Evolutionary conservation across 2,329 filamentous ascomycete species (phyloP), one percentile per base, ranked within the genome.

Genomic region (Exophiala sp.): DNA sequence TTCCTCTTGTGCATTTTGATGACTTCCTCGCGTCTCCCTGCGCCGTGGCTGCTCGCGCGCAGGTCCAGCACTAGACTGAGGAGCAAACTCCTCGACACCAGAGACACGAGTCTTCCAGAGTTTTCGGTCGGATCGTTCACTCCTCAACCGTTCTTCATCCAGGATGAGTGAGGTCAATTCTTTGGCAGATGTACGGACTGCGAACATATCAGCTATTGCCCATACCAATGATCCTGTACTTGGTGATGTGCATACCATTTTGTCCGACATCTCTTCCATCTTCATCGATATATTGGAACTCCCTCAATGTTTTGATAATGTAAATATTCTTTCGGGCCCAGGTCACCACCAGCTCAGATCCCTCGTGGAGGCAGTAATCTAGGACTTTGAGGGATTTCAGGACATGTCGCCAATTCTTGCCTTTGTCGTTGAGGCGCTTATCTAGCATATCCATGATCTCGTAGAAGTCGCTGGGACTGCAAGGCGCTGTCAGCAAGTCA

Each of bases 391-490:
- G 79, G 39, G 94, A 95, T 75, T 99, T 99, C 56, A 99, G 78
- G 10, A 99, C 94, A 71, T 99, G 94, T 65, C 94, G 86, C 94
- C 94, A 99, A 71, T 99, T 99, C 80, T 97, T 99, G 68, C 94
- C 94, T 74, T 99, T 97, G 74, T 99, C 94, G 67, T 99, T 99
- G 67, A 99, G 78, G 63, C 94, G 87, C 78, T 97, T 97, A 75
- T 99, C 94, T 63, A 99, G 80, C 90, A 99, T 99, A 72, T 99
- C 94, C 87, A 99, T 96, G 66, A 99, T 96, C 71, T 99, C 92
- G 77, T 96, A 96, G 76, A 99, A 99, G 71, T 97, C 94, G 73
- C 88, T 92, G 34, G 91, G 91, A 69, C 92, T 95, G 65, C 54
- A 53, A 18, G 34, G 43, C 36, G 53, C 46, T 11, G 51, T 62